Evolutionary conservation across 2,329 filamentous ascomycete genomes (phyloP).

Genomic region (Aspergillus sojae): DNA sequence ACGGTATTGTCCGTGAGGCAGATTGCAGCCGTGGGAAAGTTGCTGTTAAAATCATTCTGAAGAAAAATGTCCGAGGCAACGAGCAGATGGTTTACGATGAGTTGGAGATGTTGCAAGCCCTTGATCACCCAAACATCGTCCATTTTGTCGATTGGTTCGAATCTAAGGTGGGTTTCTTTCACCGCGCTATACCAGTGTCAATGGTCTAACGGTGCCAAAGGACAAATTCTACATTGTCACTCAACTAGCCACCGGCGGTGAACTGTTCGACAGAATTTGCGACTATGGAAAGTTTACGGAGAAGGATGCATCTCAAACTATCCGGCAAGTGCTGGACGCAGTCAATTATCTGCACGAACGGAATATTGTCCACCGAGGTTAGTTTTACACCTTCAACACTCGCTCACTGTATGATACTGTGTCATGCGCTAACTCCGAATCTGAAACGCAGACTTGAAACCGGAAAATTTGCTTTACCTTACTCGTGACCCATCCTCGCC

Average conservation of each 20-base stretch:
- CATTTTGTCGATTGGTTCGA: slow-evolving; percentile 99
- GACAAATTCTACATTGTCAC: slow-evolving; percentile 99
- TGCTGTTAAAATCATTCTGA: slow-evolving; percentile 97
- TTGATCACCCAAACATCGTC: slow-evolving; percentile 95
- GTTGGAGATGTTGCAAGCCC: slow-evolving; percentile 84
- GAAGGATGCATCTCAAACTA: slow-evolving; percentile 94
- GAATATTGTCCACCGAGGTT: slow-evolving; percentile 94
- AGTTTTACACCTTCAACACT: slow-evolving; percentile 15
- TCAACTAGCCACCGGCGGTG: slow-evolving; percentile 90
- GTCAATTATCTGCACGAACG: slow-evolving; percentile 93
- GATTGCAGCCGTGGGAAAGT: slow-evolving; percentile 80
- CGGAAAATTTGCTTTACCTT: slow-evolving; percentile 94
- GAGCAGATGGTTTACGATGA: slow-evolving; percentile 99
- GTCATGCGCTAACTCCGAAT: background rate
- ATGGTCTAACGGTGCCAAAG: slow-evolving; percentile 49
- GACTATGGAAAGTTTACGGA: slow-evolving; percentile 98
- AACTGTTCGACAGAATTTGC: slow-evolving; percentile 97
- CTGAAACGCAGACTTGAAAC: slow-evolving; percentile 76
- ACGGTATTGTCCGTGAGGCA: slow-evolving; percentile 96
- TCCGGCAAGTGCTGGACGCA: slow-evolving; percentile 88
- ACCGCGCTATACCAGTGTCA: background rate
- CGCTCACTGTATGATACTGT: background rate
- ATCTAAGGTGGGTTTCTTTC: slow-evolving; percentile 69
- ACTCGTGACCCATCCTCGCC: slow-evolving; percentile 76
- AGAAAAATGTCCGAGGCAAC: slow-evolving; percentile 98